These are phyloP conservation scores for Lactarius evosmus DNA, from an alignment of 768 basidiomycete species.

Conservation along the genomic window DNA sequence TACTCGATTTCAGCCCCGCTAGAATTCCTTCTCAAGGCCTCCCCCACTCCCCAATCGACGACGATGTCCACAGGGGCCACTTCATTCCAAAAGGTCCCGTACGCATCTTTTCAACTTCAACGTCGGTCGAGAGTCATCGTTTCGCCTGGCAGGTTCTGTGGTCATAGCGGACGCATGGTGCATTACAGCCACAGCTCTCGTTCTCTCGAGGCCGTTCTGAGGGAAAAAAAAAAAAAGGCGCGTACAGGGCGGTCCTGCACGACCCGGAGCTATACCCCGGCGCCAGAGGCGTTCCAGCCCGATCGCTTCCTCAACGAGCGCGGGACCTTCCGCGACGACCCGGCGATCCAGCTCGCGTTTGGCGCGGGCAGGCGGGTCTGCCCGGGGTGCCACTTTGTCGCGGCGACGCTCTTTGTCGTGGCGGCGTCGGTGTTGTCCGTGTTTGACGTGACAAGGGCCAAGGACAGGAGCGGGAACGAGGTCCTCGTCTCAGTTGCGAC, in stretches of 20 bases:
- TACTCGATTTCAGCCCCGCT: too few relatives aligned
- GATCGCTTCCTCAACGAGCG: conserved; percentile 30
- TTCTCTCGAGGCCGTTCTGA: too few relatives aligned
- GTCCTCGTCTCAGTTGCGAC: not conserved
- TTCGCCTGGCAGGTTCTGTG: not conserved
- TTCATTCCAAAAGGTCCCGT: conserved; percentile 32
- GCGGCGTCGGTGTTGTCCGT: conserved; percentile 19
- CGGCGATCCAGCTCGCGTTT: conserved; percentile 10
- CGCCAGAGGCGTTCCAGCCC: conserved; percentile 32
- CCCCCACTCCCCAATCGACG: conserved; percentile 28
- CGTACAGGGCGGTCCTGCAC: conserved; percentile 23
- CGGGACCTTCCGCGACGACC: not conserved
- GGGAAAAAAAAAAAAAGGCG: too few relatives aligned
- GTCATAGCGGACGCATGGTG: conserved; percentile 32
- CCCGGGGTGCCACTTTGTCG: conserved; percentile 28
- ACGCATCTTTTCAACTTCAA: too few relatives aligned
- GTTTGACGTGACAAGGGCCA: conserved; percentile 8
- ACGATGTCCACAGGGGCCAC: conserved; percentile 31
- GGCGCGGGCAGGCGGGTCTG: conserved; percentile 24
- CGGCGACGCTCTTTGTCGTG: conserved; percentile 22
- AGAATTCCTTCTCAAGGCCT: conserved; percentile 6
- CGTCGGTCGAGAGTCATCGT: too few relatives aligned
- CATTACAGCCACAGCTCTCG: not conserved
- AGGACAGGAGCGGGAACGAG: not conserved
- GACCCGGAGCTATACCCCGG: conserved; percentile 33